Evolutionary conservation across 768 basidiomycete genomes (phyloP).

Genomic region (Leccinum sublutescens): DNA sequence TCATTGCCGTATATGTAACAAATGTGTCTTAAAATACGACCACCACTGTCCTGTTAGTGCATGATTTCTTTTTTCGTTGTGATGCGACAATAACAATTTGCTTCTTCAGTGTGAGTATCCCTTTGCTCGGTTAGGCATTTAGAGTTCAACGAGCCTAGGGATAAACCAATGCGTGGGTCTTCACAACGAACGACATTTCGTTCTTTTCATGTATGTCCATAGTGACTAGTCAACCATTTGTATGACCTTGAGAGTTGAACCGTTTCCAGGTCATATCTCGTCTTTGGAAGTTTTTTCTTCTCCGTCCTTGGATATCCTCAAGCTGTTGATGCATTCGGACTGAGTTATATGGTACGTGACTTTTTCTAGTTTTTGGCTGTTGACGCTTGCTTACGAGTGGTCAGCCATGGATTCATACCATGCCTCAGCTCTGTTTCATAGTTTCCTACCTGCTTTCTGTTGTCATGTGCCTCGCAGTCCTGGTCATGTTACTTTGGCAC

Average conservation of each 20-base stretch:
- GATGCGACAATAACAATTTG: neutral
- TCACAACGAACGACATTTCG: constrained; percentile 93
- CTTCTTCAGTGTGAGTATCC: constrained; percentile 38
- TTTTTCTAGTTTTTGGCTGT: neutral
- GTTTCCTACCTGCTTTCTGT: constrained; percentile 72
- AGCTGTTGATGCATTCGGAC: constrained; percentile 57
- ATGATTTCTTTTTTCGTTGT: constrained; percentile 3
- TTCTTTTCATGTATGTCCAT: constrained; percentile 80
- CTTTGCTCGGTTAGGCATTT: neutral
- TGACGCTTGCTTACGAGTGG: neutral
- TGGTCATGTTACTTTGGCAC: constrained; percentile 72
- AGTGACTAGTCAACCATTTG: neutral
- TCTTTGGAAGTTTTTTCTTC: constrained; percentile 64
- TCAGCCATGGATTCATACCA: constrained; percentile 54
- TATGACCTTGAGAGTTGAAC: neutral
- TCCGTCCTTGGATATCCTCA: constrained; percentile 60
- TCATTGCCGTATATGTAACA: constrained; percentile 89
- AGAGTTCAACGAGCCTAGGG: constrained; percentile 48
- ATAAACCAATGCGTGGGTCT: constrained; percentile 97
- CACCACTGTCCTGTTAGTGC: constrained; percentile 85
- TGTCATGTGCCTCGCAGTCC: constrained; percentile 74
- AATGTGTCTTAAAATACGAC: constrained; percentile 86
- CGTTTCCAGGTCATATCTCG: constrained; percentile 69
- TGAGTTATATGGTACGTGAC: constrained; percentile 43
- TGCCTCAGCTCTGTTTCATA: constrained; percentile 70